A percentile compares a stretch with the other conserved stretches of the same genome.
Evolutionary conservation across 106 monocot species (phyloP).

Genomic region (Xerophyta viscosa): DNA sequence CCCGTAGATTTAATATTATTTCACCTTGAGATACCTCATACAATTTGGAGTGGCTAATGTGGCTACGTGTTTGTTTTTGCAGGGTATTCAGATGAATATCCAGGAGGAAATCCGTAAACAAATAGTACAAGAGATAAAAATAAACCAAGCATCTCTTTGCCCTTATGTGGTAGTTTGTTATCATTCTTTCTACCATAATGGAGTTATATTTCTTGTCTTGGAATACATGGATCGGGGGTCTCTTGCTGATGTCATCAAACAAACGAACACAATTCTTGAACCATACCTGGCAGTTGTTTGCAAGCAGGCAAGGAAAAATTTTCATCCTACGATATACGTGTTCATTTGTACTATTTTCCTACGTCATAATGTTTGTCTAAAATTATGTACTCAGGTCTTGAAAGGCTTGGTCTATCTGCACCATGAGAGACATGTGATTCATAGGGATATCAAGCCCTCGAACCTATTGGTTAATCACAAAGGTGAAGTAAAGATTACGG

Average conservation of each 20-base stretch:
- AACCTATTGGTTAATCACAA: conserved; percentile 77
- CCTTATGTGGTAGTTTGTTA: conserved; percentile 84
- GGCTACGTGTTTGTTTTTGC: conserved; percentile 9
- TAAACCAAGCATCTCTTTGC: conserved; percentile 82
- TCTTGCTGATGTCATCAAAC: conserved; percentile 81
- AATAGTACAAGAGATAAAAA: conserved; percentile 96
- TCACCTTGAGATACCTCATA: too few relatives aligned
- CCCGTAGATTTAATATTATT: neutral
- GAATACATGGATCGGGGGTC: conserved; percentile 98
- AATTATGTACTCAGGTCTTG: conserved; percentile 48
- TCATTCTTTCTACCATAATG: conserved; percentile 95
- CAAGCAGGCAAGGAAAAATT: conserved; percentile 47
- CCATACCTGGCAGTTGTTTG: conserved; percentile 95
- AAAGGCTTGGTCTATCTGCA: conserved; percentile 87
- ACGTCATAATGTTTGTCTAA: neutral
- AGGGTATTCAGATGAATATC: conserved; percentile 97
- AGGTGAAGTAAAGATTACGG: conserved; percentile 87
- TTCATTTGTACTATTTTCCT: neutral
- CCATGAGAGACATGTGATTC: conserved; percentile 88
- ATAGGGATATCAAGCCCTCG: conserved; percentile 90
- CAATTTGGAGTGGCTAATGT: too few relatives aligned
- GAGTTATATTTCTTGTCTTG: conserved; percentile 87
- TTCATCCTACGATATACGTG: neutral
- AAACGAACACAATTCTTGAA: conserved; percentile 89
- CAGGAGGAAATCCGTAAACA: conserved; percentile 87